A percentile compares a stretch with the other conserved stretches of the same genome.
phyloP scores from a whole-genome alignment of 2,329 filamentous ascomycete genomes.

The Trematosphaeria pertusa region DNA sequence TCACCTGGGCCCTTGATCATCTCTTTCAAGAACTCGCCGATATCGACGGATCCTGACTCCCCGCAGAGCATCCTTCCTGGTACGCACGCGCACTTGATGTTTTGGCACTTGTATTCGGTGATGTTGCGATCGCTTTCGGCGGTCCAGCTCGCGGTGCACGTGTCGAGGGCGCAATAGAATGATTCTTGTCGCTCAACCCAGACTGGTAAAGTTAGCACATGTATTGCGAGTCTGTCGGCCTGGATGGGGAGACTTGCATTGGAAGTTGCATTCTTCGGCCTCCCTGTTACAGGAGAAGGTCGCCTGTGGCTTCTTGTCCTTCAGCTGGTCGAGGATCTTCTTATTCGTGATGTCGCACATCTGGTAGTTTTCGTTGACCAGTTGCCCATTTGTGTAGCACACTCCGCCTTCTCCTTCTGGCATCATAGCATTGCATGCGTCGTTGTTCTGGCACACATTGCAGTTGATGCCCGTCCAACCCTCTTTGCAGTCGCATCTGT shows the following conservation, averaged over 20 bases:
- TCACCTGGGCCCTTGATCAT: constrained; percentile 86
- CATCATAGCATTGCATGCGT: constrained; percentile 88
- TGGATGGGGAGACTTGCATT: constrained; percentile 68
- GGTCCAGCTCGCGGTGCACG: constrained; percentile 76
- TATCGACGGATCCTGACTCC: constrained; percentile 87
- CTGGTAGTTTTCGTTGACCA: constrained; percentile 94
- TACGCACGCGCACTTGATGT: constrained; percentile 86
- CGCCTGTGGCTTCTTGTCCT: constrained; percentile 85
- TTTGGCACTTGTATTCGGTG: constrained; percentile 84
- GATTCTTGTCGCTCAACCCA: constrained; percentile 95
- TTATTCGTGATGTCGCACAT: constrained; percentile 97
- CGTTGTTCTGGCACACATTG: constrained; percentile 84
- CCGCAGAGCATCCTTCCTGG: constrained; percentile 93
- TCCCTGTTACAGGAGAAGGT: constrained; percentile 89
- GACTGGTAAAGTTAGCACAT: constrained; percentile 61
- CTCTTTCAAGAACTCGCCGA: constrained; percentile 84
- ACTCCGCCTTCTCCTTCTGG: constrained; percentile 80
- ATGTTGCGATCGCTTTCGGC: constrained; percentile 75
- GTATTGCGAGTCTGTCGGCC: neutral
- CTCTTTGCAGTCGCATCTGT: constrained; percentile 83
- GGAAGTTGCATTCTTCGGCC: constrained; percentile 84
- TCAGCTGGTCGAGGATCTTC: constrained; percentile 87
- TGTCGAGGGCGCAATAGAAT: constrained; percentile 91
- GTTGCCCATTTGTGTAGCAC: constrained; percentile 89
- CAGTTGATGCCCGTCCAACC: constrained; percentile 98